Percentiles rank a stretch among this genome's conserved stretches.
Evolutionary conservation across 2,329 filamentous ascomycete species (phyloP).

Genomic region (Penicillium sp.): DNA sequence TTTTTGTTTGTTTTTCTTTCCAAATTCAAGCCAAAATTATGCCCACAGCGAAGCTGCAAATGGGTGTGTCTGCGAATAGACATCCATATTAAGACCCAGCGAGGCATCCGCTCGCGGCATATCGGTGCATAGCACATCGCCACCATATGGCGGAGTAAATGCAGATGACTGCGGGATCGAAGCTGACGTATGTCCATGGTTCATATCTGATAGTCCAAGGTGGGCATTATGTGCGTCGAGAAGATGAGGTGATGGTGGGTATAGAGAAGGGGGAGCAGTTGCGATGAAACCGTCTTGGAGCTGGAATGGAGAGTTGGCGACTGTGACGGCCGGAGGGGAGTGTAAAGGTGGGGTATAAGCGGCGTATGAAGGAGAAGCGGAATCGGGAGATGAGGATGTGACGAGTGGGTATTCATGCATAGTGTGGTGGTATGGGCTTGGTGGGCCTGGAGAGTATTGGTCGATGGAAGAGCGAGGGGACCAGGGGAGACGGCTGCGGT

Average conservation of each 20-base stretch:
- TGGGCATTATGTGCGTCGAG: constrained; percentile 37
- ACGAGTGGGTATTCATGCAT: constrained; percentile 34
- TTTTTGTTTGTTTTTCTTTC: background rate
- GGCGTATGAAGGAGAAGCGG: constrained; percentile 38
- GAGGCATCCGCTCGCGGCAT: constrained; percentile 30
- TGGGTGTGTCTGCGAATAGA: constrained; percentile 35
- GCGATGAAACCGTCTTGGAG: constrained; percentile 35
- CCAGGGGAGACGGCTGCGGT: constrained; percentile 71
- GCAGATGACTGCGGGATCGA: constrained; percentile 37
- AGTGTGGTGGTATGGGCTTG: constrained; percentile 35
- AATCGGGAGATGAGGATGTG: constrained; percentile 41
- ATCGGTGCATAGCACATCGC: constrained; percentile 35
- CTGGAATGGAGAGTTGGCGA: constrained; percentile 41
- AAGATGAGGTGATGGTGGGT: constrained; percentile 38
- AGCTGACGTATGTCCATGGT: constrained; percentile 13
- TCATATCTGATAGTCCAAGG: constrained; percentile 30
- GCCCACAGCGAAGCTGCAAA: constrained; percentile 41
- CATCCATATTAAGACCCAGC: constrained; percentile 30
- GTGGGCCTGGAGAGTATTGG: constrained; percentile 37
- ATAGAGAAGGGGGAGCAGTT: constrained; percentile 36
- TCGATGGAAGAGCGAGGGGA: constrained; percentile 40
- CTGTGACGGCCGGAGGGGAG: constrained; percentile 40
- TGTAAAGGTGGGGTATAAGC: constrained; percentile 45
- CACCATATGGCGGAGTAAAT: constrained; percentile 40
- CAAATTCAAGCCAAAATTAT: constrained; percentile 17